These are phyloP conservation scores for Miamiensis avidus DNA, from an alignment of 169 alveolate species.

Conservation along the genomic window DNA sequence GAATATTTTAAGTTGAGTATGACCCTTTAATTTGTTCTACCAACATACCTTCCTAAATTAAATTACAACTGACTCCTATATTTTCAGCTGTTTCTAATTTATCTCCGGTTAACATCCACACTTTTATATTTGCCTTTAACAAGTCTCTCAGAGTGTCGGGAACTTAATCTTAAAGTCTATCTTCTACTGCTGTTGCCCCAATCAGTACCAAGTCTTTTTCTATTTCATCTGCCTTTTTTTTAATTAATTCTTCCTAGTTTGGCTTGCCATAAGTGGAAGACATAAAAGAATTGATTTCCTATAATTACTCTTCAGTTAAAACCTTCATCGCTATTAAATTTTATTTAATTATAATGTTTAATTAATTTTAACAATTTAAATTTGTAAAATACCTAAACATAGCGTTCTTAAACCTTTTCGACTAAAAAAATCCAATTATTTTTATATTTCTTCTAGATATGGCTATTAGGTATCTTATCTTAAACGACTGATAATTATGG, in stretches of 20 bases:
- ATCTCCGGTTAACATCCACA: constrained; percentile 83
- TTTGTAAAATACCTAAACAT: constrained; percentile 42
- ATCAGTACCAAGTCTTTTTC: constrained; percentile 77
- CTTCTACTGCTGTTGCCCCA: constrained; percentile 92
- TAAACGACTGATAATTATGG: constrained; percentile 48
- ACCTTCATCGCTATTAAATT: constrained; percentile 61
- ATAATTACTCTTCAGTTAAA: constrained; percentile 65
- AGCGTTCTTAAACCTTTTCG: constrained; percentile 85
- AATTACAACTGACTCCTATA: constrained; percentile 80
- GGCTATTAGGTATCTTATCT: constrained; percentile 24
- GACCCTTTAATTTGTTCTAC: constrained; percentile 31
- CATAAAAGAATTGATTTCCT: constrained; percentile 55
- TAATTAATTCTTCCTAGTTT: constrained; percentile 59
- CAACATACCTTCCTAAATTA: constrained; percentile 36
- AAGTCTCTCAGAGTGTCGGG: constrained; percentile 55
- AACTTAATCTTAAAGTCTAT: constrained; percentile 84
- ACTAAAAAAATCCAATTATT: constrained; percentile 59
- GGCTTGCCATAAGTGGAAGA: constrained; percentile 47
- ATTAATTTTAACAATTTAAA: background rate
- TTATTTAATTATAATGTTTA: background rate
- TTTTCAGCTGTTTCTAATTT: constrained; percentile 82
- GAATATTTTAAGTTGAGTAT: constrained; percentile 3
- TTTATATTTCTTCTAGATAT: constrained; percentile 46
- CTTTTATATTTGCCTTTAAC: constrained; percentile 43
- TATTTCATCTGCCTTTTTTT: constrained; percentile 67